Evolutionary conservation across 225 moss, liverwort and hornwort genomes (phyloP), one percentile per base, ranked within the genome.

Genomic region (Marchantia paleacea): DNA sequence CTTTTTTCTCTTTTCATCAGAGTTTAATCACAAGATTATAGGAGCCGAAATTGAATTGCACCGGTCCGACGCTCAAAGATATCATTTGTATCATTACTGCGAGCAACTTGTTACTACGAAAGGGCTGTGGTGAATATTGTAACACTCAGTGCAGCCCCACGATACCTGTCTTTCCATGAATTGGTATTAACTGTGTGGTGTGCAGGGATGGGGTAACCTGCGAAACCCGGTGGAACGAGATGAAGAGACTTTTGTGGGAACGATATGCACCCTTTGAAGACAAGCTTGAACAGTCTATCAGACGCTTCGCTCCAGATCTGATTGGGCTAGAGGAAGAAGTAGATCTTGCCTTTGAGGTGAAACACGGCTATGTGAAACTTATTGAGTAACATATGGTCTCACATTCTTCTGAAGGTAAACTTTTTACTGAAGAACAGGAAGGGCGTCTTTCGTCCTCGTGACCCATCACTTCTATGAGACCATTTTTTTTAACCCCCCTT

Each of bases 301-400:
- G 73, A 74, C 82, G 87, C 3, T 87, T 73, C 60, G 75, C 79
- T 3, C 87, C 87, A n/a, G 82, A 87, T 78, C 61, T 87, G 24
- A 39, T 87, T 29, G 87, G 85, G 7, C 70, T 82, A 67, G 79
- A 84, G 55, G 87, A 85, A 22, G 81, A 85, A 39, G 39, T 39
- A 39, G 39, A 39, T 39, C 2, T 39, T 39, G 5, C 2, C 39
- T 39, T 39, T 39, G 39, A 39, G 39, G 39, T 39, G 39, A 39
- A 2, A 2, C 2, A 39, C 39, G 39, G 39, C 39, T 5, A 39
- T 39, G 39, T 39, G 39, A 39, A 39, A 39, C 39, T 39, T 39
- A 5, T 39, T 39, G 39, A 39, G 39, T 39, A 39, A 39, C 39
- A 39, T 39, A 39, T 39, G 39, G 39, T 39, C 5, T 39, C 5